Evolutionary conservation across 2,329 filamentous ascomycete species (phyloP).

Genomic region (Xylariales sp.): DNA sequence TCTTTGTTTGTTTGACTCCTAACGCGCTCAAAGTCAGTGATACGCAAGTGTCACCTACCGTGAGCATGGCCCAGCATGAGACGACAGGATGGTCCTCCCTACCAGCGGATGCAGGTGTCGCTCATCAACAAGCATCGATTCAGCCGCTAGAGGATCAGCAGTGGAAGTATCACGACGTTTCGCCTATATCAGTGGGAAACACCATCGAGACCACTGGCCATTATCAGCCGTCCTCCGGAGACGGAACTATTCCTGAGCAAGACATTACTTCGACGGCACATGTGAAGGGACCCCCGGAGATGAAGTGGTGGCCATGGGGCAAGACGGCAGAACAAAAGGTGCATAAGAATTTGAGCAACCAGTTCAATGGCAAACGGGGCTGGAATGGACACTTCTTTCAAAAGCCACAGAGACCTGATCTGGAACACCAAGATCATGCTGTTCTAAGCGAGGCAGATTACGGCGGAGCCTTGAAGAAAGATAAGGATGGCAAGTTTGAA

Average conservation of each 20-base stretch:
- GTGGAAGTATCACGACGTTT: background rate
- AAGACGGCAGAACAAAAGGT: conserved; percentile 10
- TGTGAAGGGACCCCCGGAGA: too few relatives aligned
- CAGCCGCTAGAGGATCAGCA: background rate
- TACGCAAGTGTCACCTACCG: too few relatives aligned
- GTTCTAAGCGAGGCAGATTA: conserved; percentile 6
- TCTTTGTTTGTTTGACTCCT: too few relatives aligned
- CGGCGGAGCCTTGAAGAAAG: conserved; percentile 7
- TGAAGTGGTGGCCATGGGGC: conserved; percentile 11
- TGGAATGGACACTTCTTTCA: conserved; percentile 11
- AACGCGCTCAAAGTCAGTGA: too few relatives aligned
- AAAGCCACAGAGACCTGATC: conserved; percentile 7
- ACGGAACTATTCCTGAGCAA: too few relatives aligned
- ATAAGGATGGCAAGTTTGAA: conserved; percentile 14
- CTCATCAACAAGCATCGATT: background rate
- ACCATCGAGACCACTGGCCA: background rate
- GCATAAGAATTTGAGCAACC: conserved; percentile 8
- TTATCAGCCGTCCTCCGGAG: background rate
- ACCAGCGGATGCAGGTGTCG: background rate
- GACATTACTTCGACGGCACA: too few relatives aligned
- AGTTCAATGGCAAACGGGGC: conserved; percentile 13
- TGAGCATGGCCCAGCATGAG: background rate
- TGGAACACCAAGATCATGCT: conserved; percentile 8
- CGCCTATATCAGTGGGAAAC: background rate
- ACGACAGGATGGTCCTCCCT: background rate